Evolutionary conservation across 768 basidiomycete species (phyloP).

Genomic region (Lanmaoa rubissima): DNA sequence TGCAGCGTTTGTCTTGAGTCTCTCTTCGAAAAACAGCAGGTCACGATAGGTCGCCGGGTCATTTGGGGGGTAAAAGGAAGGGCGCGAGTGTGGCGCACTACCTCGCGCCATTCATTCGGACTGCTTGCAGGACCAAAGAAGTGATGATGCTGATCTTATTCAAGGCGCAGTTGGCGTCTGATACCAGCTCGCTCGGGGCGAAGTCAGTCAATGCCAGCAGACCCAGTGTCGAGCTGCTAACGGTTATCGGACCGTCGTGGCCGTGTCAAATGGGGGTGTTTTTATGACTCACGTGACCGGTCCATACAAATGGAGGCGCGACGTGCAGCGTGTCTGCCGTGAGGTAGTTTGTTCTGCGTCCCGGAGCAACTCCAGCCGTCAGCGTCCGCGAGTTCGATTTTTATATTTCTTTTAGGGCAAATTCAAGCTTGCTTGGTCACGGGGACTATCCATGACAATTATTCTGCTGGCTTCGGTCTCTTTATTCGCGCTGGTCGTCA

Average conservation of each 20-base stretch:
- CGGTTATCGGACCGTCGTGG: conserved; percentile 5
- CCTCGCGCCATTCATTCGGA: conserved; percentile 27
- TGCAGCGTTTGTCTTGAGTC: conserved; percentile 93
- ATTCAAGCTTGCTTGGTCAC: background rate
- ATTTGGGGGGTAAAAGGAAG: conserved; percentile 58
- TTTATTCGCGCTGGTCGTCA: conserved; percentile 45
- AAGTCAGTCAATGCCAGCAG: background rate
- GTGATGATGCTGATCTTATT: background rate
- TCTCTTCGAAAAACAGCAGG: conserved; percentile 89
- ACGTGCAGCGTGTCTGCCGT: conserved; percentile 18
- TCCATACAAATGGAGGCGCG: conserved; percentile 24
- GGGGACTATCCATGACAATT: conserved; percentile 33
- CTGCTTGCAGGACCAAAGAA: background rate
- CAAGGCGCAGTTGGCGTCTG: background rate
- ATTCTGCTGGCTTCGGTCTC: conserved; percentile 38
- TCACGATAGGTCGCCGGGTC: conserved; percentile 85
- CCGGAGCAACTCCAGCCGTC: conserved; percentile 6
- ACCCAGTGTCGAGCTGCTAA: background rate
- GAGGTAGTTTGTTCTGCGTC: conserved; percentile 26
- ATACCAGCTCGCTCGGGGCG: background rate
- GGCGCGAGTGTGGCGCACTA: conserved; percentile 22
- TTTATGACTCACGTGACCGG: conserved; percentile 24
- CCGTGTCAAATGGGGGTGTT: background rate
- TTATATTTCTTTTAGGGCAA: conserved; percentile 2
- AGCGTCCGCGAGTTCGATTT: background rate